Base-by-base conservation (phyloP, 1,284 basidiomycete species). In the Cutaneotrichosporon sp. region DNA sequence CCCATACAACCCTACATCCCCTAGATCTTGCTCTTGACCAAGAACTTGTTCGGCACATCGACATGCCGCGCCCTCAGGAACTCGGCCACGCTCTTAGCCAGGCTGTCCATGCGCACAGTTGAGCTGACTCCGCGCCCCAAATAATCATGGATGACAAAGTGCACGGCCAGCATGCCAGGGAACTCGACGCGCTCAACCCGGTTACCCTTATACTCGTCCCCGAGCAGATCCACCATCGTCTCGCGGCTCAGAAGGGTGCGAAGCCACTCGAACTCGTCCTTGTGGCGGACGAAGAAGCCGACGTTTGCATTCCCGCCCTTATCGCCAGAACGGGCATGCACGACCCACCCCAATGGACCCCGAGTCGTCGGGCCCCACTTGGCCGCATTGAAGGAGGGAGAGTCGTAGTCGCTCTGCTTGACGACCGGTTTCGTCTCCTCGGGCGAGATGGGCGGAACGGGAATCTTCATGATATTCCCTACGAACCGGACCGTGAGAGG, bases 131-230 rank as follows among this genome's bases (percentile, higher is more conserved):
- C 66, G 56, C 70, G 68, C 22, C 69, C 74, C 32, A 76, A 72
- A 60, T 78, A 77, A 51, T 76, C 76, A 51, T 71, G 76, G 7
- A 72, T 67, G 46, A 72, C 76, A 34, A 73, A 70, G 62, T 78
- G 75, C 30, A 78, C 73, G 4, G 73, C 70, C 18, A 60, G 60
- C 36, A 73, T 65, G 21, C 65, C 62, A 2, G 69, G 71, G 56
- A 73, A 67, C 65, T 73, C 72, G 40, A 71, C 70, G 16, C 72
- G 69, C 56, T 73, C 72, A 22, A 72, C 58, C 1, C 66, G 61
- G 58, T 66, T 65, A 11, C 58, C 64, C 26, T 67, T 65, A 40
- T 63, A 72, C 57, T 71, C 72, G 10, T 68, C 56, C 4, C 64
- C 65, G 30, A 73, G 64, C 11, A 73, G 60, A n/a, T 56, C 31